Evolutionary conservation across 495 filamentous ascomycete species (phyloP), one percentile per base, ranked within the genome.

Genomic region (Echria macrotheca): DNA sequence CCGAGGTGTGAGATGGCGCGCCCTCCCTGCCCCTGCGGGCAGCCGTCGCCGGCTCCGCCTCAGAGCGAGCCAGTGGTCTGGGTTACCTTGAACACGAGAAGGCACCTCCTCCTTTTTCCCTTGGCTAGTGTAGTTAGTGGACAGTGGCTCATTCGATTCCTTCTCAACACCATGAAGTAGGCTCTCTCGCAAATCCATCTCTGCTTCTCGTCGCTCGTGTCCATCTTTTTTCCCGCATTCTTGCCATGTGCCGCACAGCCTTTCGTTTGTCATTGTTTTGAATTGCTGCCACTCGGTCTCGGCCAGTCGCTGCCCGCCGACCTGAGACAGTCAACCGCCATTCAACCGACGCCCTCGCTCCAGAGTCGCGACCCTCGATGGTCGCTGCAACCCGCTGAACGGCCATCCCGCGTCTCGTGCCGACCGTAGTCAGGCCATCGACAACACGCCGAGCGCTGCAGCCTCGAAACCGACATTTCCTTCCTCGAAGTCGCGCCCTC

Each of bases 261-360:
- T 47, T 50, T 64, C 61, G 56, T 62, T 64, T 50, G 42, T 28
- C 23, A 48, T 56, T 49, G n/a, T 41, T 55, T 40, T 54, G 47
- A 58, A 44, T 39, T 37, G 18, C 15, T 39, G 36, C 12, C 19
- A 45, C 31, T 40, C 32, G 26, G 15, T 28, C 15, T 39, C 54
- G 47, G 33, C 10, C 51, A 15, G 41, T 19, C 37, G 25, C 37
- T 25, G 43, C n/a, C n/a, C n/a, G n/a, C n/a, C n/a, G n/a, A n/a
- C n/a, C 49, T 45, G 50, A 56, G 50, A 46, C 54, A 14, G 22
- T 24, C 47, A 41, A 38, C 48, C 37, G 24, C 35, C 36, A 45
- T 47, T 54, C 48, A 55, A 35, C 52, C 47, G 29, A 12, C 35
- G 21, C 49, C 28, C 28, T 31, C 28, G 12, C 43, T 33, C 43